Base-by-base conservation (phyloP, 225 moss, liverwort and hornwort genomes). In the Neckera pumila region DNA sequence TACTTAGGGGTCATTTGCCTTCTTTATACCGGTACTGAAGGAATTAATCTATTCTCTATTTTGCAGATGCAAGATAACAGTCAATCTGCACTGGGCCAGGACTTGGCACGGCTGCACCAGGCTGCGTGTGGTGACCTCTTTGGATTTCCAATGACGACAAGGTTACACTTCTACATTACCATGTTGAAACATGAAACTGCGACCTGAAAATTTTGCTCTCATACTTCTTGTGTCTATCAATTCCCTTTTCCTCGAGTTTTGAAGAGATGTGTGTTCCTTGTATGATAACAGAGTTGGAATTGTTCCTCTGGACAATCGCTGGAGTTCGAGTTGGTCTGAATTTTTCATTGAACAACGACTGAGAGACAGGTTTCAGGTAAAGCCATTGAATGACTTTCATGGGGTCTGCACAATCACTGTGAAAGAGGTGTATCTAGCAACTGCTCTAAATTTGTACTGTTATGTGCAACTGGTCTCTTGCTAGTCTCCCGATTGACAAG, bases 301-400 rank as follows among this genome's bases (percentile, higher is more conserved):
- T 51, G 91, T 93, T 30, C 85, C 92, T 65, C 88, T 96, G 80
- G 92, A 93, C 76, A 96, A 95, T 77, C 71, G 83, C 59, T 95
- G 96, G 95, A 92, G 89, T 34, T 89, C 94, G 65, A 91, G 92
- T 64, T 96, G 96, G 95, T 88, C 93, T 84, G 88, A 92, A 25
- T 96, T 95, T 72, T 95, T 96, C 86, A 85, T 95, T 65, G 90
- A 92, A 75, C 92, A 92, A 47, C 92, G 95, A 51, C 88, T 96
- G 47, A 83, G 85, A 36, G 96, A 96, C 77, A 92, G 96, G 64
- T 91, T 96, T 80, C 88, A 92, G 96, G 96, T 96, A 70, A 83
- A 76, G 64, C n/a, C 75, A 53, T 67, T 62, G 51, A 71, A 15
- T 54, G 88, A 88, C 13, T 83, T 63, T 75, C 73, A 53, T 38